These are phyloP conservation scores for Colletotrichum gigasporum DNA, from an alignment of 2,329 filamentous ascomycete genomes.

Conservation along the genomic window DNA sequence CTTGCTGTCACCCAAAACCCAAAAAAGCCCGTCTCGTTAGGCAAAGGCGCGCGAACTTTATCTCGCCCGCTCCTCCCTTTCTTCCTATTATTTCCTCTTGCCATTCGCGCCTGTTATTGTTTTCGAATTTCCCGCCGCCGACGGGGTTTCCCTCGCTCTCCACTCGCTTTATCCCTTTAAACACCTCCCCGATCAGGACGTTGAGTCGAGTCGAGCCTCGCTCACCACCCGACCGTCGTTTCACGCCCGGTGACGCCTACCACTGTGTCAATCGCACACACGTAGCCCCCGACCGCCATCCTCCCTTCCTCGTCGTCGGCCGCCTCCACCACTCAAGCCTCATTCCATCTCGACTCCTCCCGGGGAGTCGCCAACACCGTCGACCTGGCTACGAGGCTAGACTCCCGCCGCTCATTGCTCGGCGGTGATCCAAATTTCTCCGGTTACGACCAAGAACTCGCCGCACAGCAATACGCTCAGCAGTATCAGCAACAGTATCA, in stretches of 20 bases:
- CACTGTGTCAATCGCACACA: slow-evolving; percentile 1
- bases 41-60: not conserved
- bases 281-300: not conserved
- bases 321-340: slow-evolving; percentile 13
- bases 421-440: slow-evolving; percentile 49
- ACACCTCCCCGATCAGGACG: slow-evolving; percentile 8
- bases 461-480: slow-evolving; percentile 39
- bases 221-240: slow-evolving; percentile 3
- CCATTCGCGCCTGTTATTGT: slow-evolving; percentile 13
- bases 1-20: slow-evolving; percentile 19
- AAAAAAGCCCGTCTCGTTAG: slow-evolving; percentile 14
- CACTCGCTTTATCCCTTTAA: slow-evolving; percentile 30
- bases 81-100: not conserved
- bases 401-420: slow-evolving; percentile 51
- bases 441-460: slow-evolving; percentile 28
- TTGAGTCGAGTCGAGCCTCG: too few species aligned
- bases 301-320: slow-evolving; percentile 8
- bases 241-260: slow-evolving; percentile 8
- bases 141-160: slow-evolving; percentile 28
- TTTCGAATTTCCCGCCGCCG: slow-evolving; percentile 26
- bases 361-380: slow-evolving; percentile 33
- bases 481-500: slow-evolving; percentile 34
- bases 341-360: slow-evolving; percentile 41
- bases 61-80: slow-evolving; percentile 2
- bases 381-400: slow-evolving; percentile 50